A percentile compares a stretch with the other conserved stretches of the same genome.
Conservation (phyloP, 495 filamentous ascomycete genomes). For the Aspergillus sparsus region DNA sequence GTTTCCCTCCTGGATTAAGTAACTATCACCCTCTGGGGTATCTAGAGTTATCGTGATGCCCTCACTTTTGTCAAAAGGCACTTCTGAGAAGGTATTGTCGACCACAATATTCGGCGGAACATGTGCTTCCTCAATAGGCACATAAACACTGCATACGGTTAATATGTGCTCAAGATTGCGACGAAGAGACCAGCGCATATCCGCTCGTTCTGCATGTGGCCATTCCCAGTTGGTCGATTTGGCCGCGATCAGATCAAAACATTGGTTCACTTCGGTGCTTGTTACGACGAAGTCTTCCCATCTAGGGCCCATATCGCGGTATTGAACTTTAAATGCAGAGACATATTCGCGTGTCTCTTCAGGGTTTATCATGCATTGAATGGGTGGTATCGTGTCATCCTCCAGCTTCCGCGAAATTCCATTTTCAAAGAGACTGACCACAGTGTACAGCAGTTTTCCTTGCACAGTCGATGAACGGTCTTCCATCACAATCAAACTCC, state of each 20-base stretch:
- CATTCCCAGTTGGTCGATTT: conserved; percentile 2
- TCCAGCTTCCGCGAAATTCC: neutral
- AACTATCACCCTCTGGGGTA: too few species aligned
- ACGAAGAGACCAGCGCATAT: conserved; percentile 10
- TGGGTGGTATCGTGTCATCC: too few species aligned
- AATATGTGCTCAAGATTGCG: conserved; percentile 16
- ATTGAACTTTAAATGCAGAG: too few species aligned
- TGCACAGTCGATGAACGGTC: neutral
- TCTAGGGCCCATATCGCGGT: too few species aligned
- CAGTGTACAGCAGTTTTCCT: neutral
- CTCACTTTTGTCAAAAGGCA: too few species aligned
- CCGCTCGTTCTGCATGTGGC: neutral
- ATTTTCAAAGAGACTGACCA: conserved; percentile 3
- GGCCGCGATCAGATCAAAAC: neutral
- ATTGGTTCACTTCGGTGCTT: neutral
- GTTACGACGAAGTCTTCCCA: conserved; percentile 8
- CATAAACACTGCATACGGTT: neutral
- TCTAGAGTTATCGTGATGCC: too few species aligned
- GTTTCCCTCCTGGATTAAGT: too few species aligned
- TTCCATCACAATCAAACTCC: neutral
- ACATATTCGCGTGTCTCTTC: too few species aligned
- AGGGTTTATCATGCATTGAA: too few species aligned
- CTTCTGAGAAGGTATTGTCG: neutral
- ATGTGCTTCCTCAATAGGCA: neutral
- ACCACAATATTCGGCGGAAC: neutral